Percentiles rank a stretch among this genome's conserved stretches.
These are phyloP conservation scores for Ilyonectria sp. DNA, from an alignment of 2,329 filamentous ascomycete genomes.

Conservation along the genomic window DNA sequence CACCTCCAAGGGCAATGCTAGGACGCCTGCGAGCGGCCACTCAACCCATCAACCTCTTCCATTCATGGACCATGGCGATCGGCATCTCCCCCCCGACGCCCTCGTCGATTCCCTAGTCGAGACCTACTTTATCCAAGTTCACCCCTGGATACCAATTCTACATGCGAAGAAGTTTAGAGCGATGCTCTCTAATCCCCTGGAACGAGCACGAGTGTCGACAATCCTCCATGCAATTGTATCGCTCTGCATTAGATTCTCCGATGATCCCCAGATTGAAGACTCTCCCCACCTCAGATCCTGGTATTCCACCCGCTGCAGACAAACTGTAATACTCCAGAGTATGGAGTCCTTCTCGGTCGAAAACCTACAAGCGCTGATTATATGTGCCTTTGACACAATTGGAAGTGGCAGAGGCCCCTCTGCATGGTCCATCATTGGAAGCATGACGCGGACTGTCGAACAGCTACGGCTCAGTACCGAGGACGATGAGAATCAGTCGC, in stretches of 20 bases:
- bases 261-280: slow-evolving; percentile 46
- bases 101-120: slow-evolving; percentile 53
- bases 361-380: slow-evolving; percentile 53
- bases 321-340: slow-evolving; percentile 51
- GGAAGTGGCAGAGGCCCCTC: slow-evolving; percentile 52
- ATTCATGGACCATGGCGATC: not conserved
- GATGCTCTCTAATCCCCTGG: slow-evolving; percentile 20
- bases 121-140: slow-evolving; percentile 54
- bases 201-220: slow-evolving; percentile 43
- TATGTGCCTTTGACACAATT: slow-evolving; percentile 56
- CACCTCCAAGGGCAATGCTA: not conserved
- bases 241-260: slow-evolving; percentile 47
- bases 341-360: slow-evolving; percentile 55
- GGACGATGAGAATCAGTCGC: slow-evolving; percentile 46
- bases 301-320: slow-evolving; percentile 49
- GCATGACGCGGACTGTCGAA: slow-evolving; percentile 57
- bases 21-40: slow-evolving; percentile 5
- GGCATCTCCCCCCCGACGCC: slow-evolving; percentile 47
- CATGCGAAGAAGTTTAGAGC: slow-evolving; percentile 47
- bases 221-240: slow-evolving; percentile 56
- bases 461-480: slow-evolving; percentile 56
- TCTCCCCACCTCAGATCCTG: slow-evolving; percentile 24
- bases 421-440: slow-evolving; percentile 57
- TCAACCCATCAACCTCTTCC: not conserved
- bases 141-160: slow-evolving; percentile 56